Conservation (phyloP, 352 stramenopile species). For the Blastocystis sp. region DNA sequence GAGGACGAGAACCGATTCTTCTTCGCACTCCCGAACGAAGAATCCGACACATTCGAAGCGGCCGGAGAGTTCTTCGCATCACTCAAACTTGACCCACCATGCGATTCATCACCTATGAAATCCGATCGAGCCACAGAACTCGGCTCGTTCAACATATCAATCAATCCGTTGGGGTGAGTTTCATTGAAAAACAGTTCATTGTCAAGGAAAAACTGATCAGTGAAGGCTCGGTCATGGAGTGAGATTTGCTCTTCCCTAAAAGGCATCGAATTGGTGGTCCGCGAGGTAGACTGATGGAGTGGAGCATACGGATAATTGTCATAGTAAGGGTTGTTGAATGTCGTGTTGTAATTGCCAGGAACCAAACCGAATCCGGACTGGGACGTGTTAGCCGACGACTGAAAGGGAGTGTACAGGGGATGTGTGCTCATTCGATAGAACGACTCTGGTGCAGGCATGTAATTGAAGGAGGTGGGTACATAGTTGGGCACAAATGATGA, state of each 20-base stretch:
- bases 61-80: no score
- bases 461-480: no score
- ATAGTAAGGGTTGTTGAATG: not conserved
- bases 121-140: not conserved
- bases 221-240: not conserved
- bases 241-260: not conserved
- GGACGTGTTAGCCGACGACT: not conserved
- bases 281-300: not conserved
- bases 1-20: not conserved
- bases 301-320: slow-evolving; percentile 27
- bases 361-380: not conserved
- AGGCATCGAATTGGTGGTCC: not conserved
- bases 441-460: no score
- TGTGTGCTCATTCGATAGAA: not conserved
- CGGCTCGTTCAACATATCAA: not conserved
- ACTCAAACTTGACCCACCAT: not conserved
- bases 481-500: not conserved
- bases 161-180: not conserved
- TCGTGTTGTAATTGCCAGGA: slow-evolving; percentile 28
- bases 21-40: not conserved
- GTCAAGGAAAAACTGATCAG: not conserved
- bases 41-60: not conserved
- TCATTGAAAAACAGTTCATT: slow-evolving; percentile 13
- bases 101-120: not conserved
- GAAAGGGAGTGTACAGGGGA: slow-evolving; percentile 27